A percentile compares a stretch with the other conserved stretches of the same genome.
These are phyloP conservation scores for Aethionema arabicum DNA, from an alignment of 345 rosid species.

Conservation along the genomic window DNA sequence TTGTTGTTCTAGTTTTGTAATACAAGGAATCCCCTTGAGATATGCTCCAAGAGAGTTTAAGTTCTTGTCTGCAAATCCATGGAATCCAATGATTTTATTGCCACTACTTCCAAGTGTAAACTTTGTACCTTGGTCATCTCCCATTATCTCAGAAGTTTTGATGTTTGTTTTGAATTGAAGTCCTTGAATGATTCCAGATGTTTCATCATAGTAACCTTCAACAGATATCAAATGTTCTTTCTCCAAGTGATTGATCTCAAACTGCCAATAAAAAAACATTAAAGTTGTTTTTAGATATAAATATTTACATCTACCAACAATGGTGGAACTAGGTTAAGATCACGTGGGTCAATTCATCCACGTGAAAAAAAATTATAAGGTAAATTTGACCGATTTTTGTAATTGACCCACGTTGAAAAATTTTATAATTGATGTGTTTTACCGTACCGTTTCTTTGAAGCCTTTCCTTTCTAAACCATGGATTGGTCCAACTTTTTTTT, in stretches of 20 bases:
- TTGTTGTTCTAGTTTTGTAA: not conserved
- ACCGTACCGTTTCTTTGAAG: no score
- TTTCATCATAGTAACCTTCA: not conserved
- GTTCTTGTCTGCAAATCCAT: not conserved
- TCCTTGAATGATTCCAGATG: not conserved
- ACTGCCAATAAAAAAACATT: not conserved
- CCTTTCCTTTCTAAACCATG: not conserved
- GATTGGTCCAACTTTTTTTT: not conserved
- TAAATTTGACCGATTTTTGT: no score
- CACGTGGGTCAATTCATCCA: no score
- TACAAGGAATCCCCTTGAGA: not conserved
- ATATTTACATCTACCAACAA: no score
- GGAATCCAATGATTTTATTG: slow-evolving; percentile 10
- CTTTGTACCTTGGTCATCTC: not conserved
- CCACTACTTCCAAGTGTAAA: not conserved
- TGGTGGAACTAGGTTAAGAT: no score
- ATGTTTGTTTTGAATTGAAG: slow-evolving; percentile 15
- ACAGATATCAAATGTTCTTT: slow-evolving; percentile 1
- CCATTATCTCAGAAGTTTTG: not conserved
- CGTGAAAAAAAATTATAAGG: no score
- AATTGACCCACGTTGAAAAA: no score
- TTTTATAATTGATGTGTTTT: no score
- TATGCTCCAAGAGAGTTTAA: slow-evolving; percentile 17
- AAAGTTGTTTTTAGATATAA: not conserved
- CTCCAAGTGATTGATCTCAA: slow-evolving; percentile 7